These are phyloP conservation scores for Fagopyrum esculentum DNA, from an alignment of 148 eudicot species.

Conservation along the genomic window DNA sequence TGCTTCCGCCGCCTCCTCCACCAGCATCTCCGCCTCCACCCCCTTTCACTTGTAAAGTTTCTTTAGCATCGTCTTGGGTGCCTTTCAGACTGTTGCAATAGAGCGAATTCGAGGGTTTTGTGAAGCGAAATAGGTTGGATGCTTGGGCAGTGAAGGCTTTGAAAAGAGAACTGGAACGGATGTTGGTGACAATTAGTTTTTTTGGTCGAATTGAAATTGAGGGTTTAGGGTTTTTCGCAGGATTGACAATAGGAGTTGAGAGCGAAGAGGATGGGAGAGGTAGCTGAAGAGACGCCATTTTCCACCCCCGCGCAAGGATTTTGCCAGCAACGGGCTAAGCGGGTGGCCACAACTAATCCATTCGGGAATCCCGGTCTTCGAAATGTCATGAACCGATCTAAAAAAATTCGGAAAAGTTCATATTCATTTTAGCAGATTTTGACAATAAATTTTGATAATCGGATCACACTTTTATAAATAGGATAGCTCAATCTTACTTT, in stretches of 20 bases:
- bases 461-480: no score
- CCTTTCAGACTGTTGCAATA: constrained; percentile 42
- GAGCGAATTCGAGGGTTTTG: constrained; percentile 23
- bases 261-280: constrained; percentile 34
- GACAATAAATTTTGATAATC: no score
- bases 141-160: constrained; percentile 26
- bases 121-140: constrained; percentile 16
- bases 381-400: no score
- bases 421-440: no score
- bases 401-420: no score
- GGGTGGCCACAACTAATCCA: no score
- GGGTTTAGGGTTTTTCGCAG: constrained; percentile 30
- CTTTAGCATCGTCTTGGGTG: constrained; percentile 37
- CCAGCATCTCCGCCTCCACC: constrained; percentile 33
- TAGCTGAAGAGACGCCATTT: constrained; percentile 43
- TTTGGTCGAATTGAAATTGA: constrained; percentile 17
- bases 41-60: constrained; percentile 24
- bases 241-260: constrained; percentile 15
- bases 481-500: no score
- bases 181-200: constrained; percentile 28
- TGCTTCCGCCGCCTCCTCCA: constrained; percentile 39
- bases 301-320: constrained; percentile 6
- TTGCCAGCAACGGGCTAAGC: neutral
- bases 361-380: no score
- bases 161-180: constrained; percentile 31